A percentile compares a stretch with the other conserved stretches of the same genome.
Conservation (phyloP, 2,329 filamentous ascomycete species). For the Botrytis medusae region DNA sequence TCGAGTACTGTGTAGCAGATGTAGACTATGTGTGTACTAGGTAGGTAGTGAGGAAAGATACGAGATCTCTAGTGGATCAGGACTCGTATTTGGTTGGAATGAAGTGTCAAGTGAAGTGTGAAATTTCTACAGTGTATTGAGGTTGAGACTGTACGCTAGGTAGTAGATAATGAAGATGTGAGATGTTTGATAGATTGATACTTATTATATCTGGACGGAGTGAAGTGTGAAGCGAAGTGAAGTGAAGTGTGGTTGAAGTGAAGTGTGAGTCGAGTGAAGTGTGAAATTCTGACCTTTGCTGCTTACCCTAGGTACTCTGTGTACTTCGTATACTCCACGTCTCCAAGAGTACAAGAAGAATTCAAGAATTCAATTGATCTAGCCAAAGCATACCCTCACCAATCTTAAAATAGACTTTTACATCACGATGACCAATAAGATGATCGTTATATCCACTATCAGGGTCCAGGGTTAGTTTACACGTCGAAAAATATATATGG, state of each 20-base stretch:
- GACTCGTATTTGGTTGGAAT: background rate
- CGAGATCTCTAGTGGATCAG: background rate
- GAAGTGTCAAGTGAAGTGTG: background rate
- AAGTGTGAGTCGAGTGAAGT: background rate
- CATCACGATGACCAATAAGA: background rate
- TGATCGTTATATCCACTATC: background rate
- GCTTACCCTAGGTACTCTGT: too few species aligned
- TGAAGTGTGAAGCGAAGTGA: background rate
- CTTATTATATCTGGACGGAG: background rate
- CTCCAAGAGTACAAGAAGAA: too few species aligned
- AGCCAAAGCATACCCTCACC: background rate
- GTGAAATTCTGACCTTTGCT: background rate
- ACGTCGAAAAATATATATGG: background rate
- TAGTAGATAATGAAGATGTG: too few species aligned
- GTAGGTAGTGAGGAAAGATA: background rate
- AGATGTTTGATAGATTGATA: too few species aligned
- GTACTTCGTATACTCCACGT: too few species aligned
- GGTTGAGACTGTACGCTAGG: too few species aligned
- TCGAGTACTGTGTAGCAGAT: background rate
- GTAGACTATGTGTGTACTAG: background rate
- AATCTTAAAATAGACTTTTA: conserved; percentile 3
- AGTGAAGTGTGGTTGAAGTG: too few species aligned
- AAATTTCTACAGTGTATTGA: too few species aligned
- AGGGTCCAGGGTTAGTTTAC: background rate
- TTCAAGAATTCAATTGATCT: background rate